Evolutionary conservation across 2,329 filamentous ascomycete genomes (phyloP).

Genomic region (Xylaria sp.): DNA sequence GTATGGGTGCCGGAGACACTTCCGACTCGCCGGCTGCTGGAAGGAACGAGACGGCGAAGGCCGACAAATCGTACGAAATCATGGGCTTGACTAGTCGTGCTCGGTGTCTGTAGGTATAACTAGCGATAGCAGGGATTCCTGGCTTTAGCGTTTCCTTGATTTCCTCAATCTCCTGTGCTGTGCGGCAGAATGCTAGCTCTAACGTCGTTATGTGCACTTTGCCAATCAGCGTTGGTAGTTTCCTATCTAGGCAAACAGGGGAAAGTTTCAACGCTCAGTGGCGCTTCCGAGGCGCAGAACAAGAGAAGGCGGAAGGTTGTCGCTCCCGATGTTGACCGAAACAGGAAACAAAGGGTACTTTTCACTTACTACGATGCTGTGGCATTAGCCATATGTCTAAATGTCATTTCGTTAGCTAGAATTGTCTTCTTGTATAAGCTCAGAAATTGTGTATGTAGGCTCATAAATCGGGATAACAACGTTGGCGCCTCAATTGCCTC

Average conservation of each 20-base stretch:
- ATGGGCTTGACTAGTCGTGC: constrained; percentile 83
- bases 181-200: constrained; percentile 85
- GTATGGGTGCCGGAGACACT: constrained; percentile 54
- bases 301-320: not conserved
- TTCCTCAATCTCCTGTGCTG: constrained; percentile 72
- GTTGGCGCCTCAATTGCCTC: not conserved
- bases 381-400: constrained; percentile 90
- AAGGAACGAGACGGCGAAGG: constrained; percentile 87
- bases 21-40: constrained; percentile 75
- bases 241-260: not conserved
- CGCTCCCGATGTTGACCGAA: not conserved
- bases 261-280: not conserved
- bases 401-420: constrained; percentile 24
- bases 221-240: constrained; percentile 13
- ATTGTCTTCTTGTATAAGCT: not conserved
- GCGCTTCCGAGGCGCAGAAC: not conserved
- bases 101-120: constrained; percentile 74
- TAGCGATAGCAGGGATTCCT: constrained; percentile 68
- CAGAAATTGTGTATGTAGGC: not conserved
- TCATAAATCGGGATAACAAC: not conserved
- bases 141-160: constrained; percentile 70
- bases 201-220: constrained; percentile 83
- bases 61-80: constrained; percentile 85
- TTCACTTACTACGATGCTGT: constrained; percentile 60
- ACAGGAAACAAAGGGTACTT: not conserved